Evolutionary conservation across 2,329 filamentous ascomycete genomes (phyloP).

Genomic region (Colletotrichum sp.): DNA sequence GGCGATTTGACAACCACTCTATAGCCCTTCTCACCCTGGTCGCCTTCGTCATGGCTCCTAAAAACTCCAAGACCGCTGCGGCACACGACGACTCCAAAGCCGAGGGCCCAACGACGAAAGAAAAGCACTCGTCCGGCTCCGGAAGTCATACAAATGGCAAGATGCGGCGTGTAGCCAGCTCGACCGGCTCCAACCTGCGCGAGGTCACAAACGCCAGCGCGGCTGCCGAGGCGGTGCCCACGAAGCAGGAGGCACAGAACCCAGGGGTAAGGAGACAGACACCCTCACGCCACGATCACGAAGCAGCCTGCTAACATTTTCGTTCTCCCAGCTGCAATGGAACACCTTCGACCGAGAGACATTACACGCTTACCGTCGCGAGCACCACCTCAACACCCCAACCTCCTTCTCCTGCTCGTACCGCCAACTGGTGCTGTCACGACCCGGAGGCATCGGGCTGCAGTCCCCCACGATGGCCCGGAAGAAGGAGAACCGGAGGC

Average conservation of each 20-base stretch:
- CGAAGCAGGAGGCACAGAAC: constrained; percentile 17
- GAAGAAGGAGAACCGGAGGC: constrained; percentile 66
- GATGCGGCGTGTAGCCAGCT: constrained; percentile 60
- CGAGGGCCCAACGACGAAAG: constrained; percentile 45
- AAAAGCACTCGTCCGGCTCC: constrained; percentile 44
- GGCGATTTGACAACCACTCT: background rate
- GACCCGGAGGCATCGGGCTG: constrained; percentile 68
- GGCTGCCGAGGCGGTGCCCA: constrained; percentile 26
- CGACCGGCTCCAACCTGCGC: constrained; percentile 40
- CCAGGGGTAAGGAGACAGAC: constrained; percentile 14
- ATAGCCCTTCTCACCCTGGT: background rate
- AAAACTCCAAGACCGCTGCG: constrained; percentile 43
- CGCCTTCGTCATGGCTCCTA: constrained; percentile 47
- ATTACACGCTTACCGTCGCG: constrained; percentile 77
- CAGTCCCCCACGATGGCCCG: constrained; percentile 80
- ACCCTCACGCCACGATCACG: constrained; percentile 4
- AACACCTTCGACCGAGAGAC: constrained; percentile 68
- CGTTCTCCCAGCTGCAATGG: constrained; percentile 63
- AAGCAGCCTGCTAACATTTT: background rate
- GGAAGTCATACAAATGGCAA: constrained; percentile 52
- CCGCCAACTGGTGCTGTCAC: constrained; percentile 65
- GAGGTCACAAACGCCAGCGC: constrained; percentile 32
- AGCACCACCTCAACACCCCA: constrained; percentile 74
- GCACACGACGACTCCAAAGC: constrained; percentile 48
- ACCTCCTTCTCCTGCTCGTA: constrained; percentile 71